Conservation (phyloP, 176 grass and related monocot genomes). For the Urochloa ruziziensis region DNA sequence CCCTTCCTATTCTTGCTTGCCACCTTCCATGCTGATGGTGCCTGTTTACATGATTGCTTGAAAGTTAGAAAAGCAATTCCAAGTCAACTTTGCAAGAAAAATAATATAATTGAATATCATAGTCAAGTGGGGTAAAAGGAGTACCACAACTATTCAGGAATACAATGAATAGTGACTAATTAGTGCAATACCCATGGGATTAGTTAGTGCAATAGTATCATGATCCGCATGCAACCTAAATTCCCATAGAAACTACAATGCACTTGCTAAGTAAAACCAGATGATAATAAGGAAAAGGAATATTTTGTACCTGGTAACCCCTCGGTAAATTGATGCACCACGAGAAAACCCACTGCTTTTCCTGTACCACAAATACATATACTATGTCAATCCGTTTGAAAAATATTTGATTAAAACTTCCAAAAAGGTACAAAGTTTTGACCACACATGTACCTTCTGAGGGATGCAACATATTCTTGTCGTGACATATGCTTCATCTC, state of each 20-base stretch:
- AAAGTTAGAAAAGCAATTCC: not conserved
- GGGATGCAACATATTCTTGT: constrained; percentile 81
- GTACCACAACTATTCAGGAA: not conserved
- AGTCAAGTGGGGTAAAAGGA: not conserved
- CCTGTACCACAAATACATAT: constrained; percentile 36
- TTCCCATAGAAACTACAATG: not conserved
- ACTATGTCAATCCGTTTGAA: not conserved
- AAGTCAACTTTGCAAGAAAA: not conserved
- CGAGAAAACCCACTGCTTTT: constrained; percentile 88
- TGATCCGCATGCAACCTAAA: not conserved
- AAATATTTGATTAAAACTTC: not conserved
- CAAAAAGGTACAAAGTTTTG: not conserved
- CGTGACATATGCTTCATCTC: constrained; percentile 80
- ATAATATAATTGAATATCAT: not conserved
- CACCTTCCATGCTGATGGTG: constrained; percentile 89
- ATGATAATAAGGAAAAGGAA: not conserved
- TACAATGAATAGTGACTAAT: not conserved
- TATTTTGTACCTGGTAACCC: constrained; percentile 69
- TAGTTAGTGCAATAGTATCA: not conserved
- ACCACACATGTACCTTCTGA: constrained; percentile 50
- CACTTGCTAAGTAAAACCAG: not conserved
- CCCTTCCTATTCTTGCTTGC: constrained; percentile 82
- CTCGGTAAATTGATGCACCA: constrained; percentile 72
- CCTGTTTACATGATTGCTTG: constrained; percentile 14
- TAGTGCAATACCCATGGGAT: no score